phyloP scores from a whole-genome alignment of 2,329 filamentous ascomycete genomes.

The Cucurbitaria berberidis region DNA sequence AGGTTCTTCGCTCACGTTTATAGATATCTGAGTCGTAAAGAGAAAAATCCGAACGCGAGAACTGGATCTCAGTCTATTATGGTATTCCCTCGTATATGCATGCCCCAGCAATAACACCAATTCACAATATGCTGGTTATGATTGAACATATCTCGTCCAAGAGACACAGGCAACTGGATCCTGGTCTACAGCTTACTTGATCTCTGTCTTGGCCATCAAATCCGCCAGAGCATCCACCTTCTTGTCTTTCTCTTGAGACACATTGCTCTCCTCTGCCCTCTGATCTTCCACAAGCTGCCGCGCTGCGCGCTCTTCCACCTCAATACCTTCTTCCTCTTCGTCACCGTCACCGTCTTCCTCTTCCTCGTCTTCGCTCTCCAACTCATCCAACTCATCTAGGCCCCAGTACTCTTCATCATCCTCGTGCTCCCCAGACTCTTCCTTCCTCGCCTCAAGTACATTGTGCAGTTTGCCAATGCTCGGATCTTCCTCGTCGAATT shows the following conservation, averaged over 20 bases:
- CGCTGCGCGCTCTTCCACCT: conserved; percentile 49
- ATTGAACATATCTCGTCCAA: not conserved
- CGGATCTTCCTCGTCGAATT: conserved; percentile 84
- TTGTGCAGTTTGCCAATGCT: conserved; percentile 71
- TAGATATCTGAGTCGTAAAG: not conserved
- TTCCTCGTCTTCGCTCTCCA: conserved; percentile 86
- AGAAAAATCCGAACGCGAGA: not conserved
- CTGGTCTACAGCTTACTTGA: conserved; percentile 29
- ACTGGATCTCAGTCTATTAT: not conserved
- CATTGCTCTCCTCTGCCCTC: conserved; percentile 74
- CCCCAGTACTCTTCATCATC: conserved; percentile 59
- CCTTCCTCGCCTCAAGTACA: conserved; percentile 74
- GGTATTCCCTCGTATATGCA: not conserved
- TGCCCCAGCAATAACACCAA: not conserved
- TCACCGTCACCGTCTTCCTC: conserved; percentile 72
- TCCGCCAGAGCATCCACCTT: conserved; percentile 83
- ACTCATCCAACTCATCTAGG: conserved; percentile 71
- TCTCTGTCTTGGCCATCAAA: conserved; percentile 72
- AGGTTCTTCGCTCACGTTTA: too few species aligned
- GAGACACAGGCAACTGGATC: not conserved
- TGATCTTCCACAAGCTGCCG: conserved; percentile 71
- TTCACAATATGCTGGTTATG: not conserved
- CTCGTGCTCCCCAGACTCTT: conserved; percentile 59
- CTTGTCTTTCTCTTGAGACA: conserved; percentile 72
- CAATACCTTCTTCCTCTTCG: conserved; percentile 69